Percentiles rank a stretch among this genome's conserved stretches.
phyloP scores from a whole-genome alignment of 352 stramenopile genomes.

The Phytophthora ramorum region DNA sequence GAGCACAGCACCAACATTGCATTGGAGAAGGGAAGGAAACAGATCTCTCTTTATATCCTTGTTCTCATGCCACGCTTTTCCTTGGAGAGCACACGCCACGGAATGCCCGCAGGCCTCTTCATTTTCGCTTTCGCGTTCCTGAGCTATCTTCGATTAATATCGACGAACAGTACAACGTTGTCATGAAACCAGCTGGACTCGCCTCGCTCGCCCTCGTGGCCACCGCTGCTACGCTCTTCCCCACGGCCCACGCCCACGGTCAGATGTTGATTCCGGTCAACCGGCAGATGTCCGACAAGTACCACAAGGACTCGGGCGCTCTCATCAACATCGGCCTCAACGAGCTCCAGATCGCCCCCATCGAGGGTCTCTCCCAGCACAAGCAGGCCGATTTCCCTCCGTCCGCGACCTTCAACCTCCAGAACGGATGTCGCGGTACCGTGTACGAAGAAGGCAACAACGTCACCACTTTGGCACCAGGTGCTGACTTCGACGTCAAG shows the following conservation, averaged over 20 bases:
- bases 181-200: conserved; percentile 2
- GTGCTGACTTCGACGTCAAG: conserved; percentile 37
- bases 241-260: conserved; percentile 27
- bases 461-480: conserved; percentile 37
- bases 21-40: neutral
- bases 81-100: neutral
- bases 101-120: neutral
- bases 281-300: conserved; percentile 34
- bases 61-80: neutral
- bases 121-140: neutral
- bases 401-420: too few relatives aligned
- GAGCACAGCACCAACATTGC: neutral
- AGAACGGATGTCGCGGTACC: conserved; percentile 47
- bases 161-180: neutral
- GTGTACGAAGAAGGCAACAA: conserved; percentile 43
- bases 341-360: too few relatives aligned
- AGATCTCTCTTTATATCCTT: conserved; percentile 1
- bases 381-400: too few relatives aligned
- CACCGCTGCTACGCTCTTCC: conserved; percentile 19
- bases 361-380: too few relatives aligned
- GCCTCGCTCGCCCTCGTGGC: conserved; percentile 6
- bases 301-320: conserved; percentile 35
- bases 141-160: neutral
- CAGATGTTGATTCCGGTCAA: conserved; percentile 34
- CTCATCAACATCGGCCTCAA: too few relatives aligned